A percentile compares a stretch with the other conserved stretches of the same genome.
These are phyloP conservation scores for Penicillium sp. DNA, from an alignment of 2,329 filamentous ascomycete species.

Conservation along the genomic window DNA sequence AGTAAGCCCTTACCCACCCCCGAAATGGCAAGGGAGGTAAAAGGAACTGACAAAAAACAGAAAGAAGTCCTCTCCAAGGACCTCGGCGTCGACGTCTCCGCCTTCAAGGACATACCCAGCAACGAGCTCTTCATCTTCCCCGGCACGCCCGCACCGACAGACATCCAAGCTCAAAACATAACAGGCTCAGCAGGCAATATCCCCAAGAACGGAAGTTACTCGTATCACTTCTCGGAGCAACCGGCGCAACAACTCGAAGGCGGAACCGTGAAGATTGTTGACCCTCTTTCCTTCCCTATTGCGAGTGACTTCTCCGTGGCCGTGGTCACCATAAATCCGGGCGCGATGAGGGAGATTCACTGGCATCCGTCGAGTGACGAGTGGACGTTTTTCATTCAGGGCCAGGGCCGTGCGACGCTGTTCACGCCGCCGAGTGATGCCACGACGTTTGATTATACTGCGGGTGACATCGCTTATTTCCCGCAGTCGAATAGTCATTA, in stretches of 20 bases:
- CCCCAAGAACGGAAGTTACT: slow-evolving; percentile 63
- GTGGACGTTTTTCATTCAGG: slow-evolving; percentile 74
- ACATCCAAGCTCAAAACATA: slow-evolving; percentile 63
- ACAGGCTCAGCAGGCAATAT: slow-evolving; percentile 58
- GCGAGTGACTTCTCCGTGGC: slow-evolving; percentile 70
- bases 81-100: slow-evolving; percentile 46
- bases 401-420: slow-evolving; percentile 68
- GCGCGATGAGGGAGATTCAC: slow-evolving; percentile 73
- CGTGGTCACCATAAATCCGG: slow-evolving; percentile 66
- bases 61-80: slow-evolving; percentile 54
- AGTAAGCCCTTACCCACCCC: slow-evolving; percentile 16
- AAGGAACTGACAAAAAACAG: slow-evolving; percentile 17
- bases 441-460: slow-evolving; percentile 70
- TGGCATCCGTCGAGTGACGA: slow-evolving; percentile 78
- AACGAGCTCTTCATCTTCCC: slow-evolving; percentile 74
- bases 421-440: slow-evolving; percentile 67
- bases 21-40: not conserved
- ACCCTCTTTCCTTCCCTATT: slow-evolving; percentile 71
- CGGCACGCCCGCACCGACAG: slow-evolving; percentile 58
- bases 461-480: slow-evolving; percentile 74
- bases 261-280: slow-evolving; percentile 68
- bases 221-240: slow-evolving; percentile 68
- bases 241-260: slow-evolving; percentile 63
- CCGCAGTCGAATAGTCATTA: slow-evolving; percentile 76
- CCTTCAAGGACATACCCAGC: slow-evolving; percentile 61